These are phyloP conservation scores for Dipteronia sinensis DNA, from an alignment of 345 rosid genomes.

Conservation along the genomic window DNA sequence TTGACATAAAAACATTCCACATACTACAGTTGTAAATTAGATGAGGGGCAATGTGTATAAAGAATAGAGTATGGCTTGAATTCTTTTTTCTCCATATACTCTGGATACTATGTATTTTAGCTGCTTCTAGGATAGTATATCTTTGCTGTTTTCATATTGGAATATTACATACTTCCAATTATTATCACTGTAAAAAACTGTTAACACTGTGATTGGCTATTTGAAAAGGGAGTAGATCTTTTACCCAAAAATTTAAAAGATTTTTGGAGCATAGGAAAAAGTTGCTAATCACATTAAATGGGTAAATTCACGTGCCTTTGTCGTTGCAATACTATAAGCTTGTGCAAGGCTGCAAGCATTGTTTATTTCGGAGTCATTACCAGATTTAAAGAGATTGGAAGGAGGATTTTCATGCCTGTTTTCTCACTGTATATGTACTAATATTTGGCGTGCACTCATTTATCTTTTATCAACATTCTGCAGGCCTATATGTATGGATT, in stretches of 20 bases:
- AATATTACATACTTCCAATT: not conserved
- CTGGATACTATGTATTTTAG: not conserved
- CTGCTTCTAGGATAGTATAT: not conserved
- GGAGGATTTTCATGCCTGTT: not conserved
- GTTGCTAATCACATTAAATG: not conserved
- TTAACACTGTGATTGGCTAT: not conserved
- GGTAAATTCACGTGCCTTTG: not conserved
- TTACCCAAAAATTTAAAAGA: not conserved
- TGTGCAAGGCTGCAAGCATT: not conserved
- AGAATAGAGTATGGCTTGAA: not conserved
- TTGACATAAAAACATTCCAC: not conserved
- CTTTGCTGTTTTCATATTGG: not conserved
- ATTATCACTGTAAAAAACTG: not conserved
- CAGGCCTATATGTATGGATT: conserved; percentile 99
- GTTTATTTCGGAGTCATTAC: not conserved
- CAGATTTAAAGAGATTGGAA: not conserved
- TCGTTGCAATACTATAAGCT: not conserved
- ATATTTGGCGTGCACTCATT: conserved; percentile 8
- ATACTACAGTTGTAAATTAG: not conserved
- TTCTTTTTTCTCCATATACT: not conserved
- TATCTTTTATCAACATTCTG: conserved; percentile 23
- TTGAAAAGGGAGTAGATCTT: conserved; percentile 3
- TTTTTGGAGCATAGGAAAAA: not conserved
- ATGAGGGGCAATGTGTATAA: not conserved
- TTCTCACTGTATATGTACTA: not conserved